Base-by-base conservation (phyloP, 176 grass and related monocot genomes). In the Oryza glaberrima region DNA sequence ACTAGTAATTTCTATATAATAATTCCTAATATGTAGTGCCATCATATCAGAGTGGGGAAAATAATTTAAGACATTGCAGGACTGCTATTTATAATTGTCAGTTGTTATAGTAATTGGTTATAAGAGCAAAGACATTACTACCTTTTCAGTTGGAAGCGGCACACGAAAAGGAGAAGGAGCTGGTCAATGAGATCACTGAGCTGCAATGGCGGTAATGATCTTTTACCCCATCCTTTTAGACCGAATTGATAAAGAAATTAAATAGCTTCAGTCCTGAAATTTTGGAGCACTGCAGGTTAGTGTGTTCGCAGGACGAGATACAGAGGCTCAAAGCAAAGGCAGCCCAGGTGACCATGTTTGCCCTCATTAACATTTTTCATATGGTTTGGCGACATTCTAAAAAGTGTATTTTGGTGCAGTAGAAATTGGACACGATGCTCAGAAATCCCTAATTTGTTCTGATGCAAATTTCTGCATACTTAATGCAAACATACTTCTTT, bases 281-380 rank as follows among this genome's bases (percentile, higher is more conserved):
- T 75, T 63, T 15, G 41, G 75, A 76, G 13, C 16, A 45, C 16
- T 91, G 80, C 86, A 99, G 96, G 86, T 81, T 96, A 81, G 44
- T 92, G 54, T 93, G 89, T 63, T 47, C 83, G 63, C 88, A 94
- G 84, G 93, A 99, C 16, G 96, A 99, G 82, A 74, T 94, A 25
- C 88, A 90, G 84, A 90, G 92, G 83, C 88, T 99, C 65, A 96
- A 91, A 94, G 90, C 88, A 88, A 90, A 88, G 85, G 83, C 85
- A 85, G 69, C 86, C 1, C 88, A 96, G 88, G 90, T 88, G 54
- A 38, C 44, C 63, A 78, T 58, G 63, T 76, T 80, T 84, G 0
- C 26, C 67, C 52, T 3, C 43, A 78, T 38, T 3, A 52, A 10
- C n/a, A 51, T 28, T 76, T 40, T 49, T 6, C 72, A 1, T 19